phyloP scores from a whole-genome alignment of 1,284 basidiomycete genomes.

The Ganoderma resinaceum region DNA sequence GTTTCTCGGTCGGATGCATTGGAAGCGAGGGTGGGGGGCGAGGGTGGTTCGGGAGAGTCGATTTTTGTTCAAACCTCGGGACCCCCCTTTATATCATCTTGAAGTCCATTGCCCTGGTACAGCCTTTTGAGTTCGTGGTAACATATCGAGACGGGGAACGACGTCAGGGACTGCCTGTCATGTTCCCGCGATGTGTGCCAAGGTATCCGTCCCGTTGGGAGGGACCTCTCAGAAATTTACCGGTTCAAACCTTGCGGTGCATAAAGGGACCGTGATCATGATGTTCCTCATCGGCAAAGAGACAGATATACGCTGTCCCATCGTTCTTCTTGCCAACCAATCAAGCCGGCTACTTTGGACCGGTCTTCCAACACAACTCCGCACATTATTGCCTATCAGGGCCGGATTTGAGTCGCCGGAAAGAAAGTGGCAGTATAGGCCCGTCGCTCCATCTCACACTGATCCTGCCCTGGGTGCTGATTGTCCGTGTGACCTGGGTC shows the following conservation, averaged over 20 bases:
- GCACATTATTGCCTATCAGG: not conserved
- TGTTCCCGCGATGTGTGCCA: conserved; percentile 1
- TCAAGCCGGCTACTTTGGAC: not conserved
- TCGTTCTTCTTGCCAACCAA: not conserved
- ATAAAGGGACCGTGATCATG: conserved; percentile 6
- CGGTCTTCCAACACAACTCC: conserved; percentile 6
- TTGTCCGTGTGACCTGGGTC: not conserved
- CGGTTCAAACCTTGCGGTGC: not conserved
- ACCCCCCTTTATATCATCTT: not conserved
- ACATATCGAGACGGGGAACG: not conserved
- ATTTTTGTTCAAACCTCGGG: not conserved
- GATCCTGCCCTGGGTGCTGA: not conserved
- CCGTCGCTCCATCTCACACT: not conserved
- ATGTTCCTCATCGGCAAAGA: not conserved
- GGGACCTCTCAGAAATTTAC: not conserved
- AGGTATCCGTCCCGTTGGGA: not conserved
- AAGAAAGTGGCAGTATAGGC: not conserved
- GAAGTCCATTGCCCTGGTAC: not conserved
- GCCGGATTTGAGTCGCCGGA: conserved; percentile 9
- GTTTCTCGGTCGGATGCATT: not conserved
- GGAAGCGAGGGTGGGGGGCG: not conserved
- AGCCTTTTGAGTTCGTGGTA: conserved; percentile 1
- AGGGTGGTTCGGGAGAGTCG: not conserved
- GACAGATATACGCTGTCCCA: not conserved
- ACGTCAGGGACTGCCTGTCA: conserved; percentile 1